Evolutionary conservation across 371 early-diverging fungal genomes (phyloP), one percentile per base, ranked within the genome.

Genomic region (Spiromyces aspiralis): DNA sequence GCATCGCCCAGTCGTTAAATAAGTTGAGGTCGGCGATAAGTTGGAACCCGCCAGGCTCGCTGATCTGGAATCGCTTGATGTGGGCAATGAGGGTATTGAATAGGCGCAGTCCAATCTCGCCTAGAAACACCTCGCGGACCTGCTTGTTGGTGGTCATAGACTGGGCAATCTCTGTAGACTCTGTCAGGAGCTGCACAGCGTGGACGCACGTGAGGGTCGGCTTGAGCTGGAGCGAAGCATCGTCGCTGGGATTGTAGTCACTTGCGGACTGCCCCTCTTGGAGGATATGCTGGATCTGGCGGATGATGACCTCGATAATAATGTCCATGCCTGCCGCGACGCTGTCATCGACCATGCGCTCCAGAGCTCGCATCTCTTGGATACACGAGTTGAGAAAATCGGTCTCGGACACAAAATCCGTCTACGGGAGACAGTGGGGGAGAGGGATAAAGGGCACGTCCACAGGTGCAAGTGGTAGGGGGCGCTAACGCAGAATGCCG

Each of bases 301-400:
- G 72, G 50, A 89, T 66, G 3, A 89, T 70, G 1, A 79, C 73
- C 68, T 81, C 78, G 42, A 92, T 90, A 25, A 84, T 76, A 55
- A 81, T 78, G 69, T 92, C 92, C 77, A 92, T 74, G n/a, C 93
- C 90, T 21, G 72, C 68, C 0, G 90, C 92, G 1, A 91, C 89
- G 22, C 76, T 71, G 50, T 90, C 90, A 60, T 92, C 93, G 25
- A 89, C 65, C 21, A 76, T 43, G 4, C 80, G 72, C 66, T 90
- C 90, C 64, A 89, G 81, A 1, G 70, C 57, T 60, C 84, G 83
- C 56, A 89, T 90, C 52, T 90, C 90, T 53, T 85, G 80, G 61
- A 83, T 83, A 45, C 82, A 76, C 13, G 76, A 77, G 53, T 84
- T 81, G 52, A 91, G 69, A 59, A 91, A 90, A 59, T 92, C 93